Evolutionary conservation across 2,329 filamentous ascomycete species (phyloP).

Genomic region (Cephalotrichum gorgonifer): DNA sequence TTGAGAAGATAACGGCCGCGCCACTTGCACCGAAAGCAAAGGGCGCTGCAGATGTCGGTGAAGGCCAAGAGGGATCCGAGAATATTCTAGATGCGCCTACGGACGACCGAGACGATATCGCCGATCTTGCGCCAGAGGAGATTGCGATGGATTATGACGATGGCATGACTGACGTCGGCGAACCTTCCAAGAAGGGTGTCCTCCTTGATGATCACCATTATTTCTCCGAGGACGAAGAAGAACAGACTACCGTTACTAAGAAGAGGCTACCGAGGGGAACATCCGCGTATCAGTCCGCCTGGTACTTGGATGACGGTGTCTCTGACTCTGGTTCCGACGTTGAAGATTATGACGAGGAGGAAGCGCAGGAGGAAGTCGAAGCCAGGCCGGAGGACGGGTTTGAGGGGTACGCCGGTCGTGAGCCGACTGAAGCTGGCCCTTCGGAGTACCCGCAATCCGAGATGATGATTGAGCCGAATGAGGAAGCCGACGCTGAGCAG

Average conservation of each 20-base stretch:
- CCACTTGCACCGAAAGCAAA: slow-evolving; percentile 52
- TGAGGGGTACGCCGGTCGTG: slow-evolving; percentile 55
- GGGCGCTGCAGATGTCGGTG: slow-evolving; percentile 64
- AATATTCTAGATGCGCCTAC: slow-evolving; percentile 59
- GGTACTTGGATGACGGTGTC: slow-evolving; percentile 76
- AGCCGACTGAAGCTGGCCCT: slow-evolving; percentile 65
- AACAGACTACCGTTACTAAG: slow-evolving; percentile 47
- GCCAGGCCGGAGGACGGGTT: slow-evolving; percentile 73
- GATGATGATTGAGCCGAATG: slow-evolving; percentile 77
- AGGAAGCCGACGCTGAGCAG: slow-evolving; percentile 67
- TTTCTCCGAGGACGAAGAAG: slow-evolving; percentile 74
- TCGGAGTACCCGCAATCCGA: slow-evolving; percentile 93
- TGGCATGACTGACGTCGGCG: slow-evolving; percentile 23
- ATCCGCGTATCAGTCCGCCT: slow-evolving; percentile 87
- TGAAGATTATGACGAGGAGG: slow-evolving; percentile 47
- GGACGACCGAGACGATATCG: slow-evolving; percentile 73
- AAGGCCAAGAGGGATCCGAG: slow-evolving; percentile 42
- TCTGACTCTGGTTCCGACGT: slow-evolving; percentile 74
- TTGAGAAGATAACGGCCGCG: slow-evolving; percentile 77
- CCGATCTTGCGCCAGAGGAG: slow-evolving; percentile 78
- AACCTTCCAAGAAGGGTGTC: slow-evolving; percentile 64
- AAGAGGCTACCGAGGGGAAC: slow-evolving; percentile 82
- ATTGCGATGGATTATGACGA: slow-evolving; percentile 60
- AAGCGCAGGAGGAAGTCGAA: slow-evolving; percentile 44
- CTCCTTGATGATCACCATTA: slow-evolving; percentile 95